These are phyloP conservation scores for Saturnispora galanensis DNA, from an alignment of 805 yeast genomes.

Conservation along the genomic window DNA sequence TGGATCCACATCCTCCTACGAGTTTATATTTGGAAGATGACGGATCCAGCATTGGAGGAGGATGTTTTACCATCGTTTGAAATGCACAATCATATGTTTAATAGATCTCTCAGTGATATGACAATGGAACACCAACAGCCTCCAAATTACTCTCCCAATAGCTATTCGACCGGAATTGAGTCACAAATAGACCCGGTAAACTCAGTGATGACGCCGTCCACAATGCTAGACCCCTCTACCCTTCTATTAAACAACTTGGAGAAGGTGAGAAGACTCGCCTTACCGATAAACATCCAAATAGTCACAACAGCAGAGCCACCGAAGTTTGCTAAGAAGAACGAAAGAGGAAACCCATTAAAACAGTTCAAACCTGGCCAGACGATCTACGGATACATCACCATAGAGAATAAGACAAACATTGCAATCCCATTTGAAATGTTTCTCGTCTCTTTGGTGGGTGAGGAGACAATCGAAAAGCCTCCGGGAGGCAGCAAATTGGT, in stretches of 20 bases:
- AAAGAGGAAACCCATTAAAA: constrained; percentile 29
- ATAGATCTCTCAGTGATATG: constrained; percentile 16
- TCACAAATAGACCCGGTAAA: neutral
- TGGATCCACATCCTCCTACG: too few relatives aligned
- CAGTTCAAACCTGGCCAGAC: constrained; percentile 64
- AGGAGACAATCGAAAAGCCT: constrained; percentile 19
- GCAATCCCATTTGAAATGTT: constrained; percentile 54
- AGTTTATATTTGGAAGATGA: too few relatives aligned
- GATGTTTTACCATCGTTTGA: constrained; percentile 65
- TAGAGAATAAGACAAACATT: constrained; percentile 32
- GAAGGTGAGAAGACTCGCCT: constrained; percentile 16
- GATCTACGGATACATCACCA: constrained; percentile 44
- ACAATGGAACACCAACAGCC: constrained; percentile 11
- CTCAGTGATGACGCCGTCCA: neutral
- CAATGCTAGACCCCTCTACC: constrained; percentile 1
- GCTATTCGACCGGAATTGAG: neutral
- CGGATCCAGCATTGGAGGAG: constrained; percentile 4
- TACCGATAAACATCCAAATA: constrained; percentile 20
- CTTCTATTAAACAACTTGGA: constrained; percentile 22
- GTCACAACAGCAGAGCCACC: constrained; percentile 37
- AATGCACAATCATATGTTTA: constrained; percentile 41
- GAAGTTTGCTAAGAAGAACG: constrained; percentile 9
- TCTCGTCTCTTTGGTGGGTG: constrained; percentile 48
- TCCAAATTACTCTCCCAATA: constrained; percentile 17
- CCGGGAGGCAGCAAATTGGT: constrained; percentile 7